These are phyloP conservation scores for Phytopythium ostracodes DNA, from an alignment of 352 stramenopile genomes.

Conservation along the genomic window DNA sequence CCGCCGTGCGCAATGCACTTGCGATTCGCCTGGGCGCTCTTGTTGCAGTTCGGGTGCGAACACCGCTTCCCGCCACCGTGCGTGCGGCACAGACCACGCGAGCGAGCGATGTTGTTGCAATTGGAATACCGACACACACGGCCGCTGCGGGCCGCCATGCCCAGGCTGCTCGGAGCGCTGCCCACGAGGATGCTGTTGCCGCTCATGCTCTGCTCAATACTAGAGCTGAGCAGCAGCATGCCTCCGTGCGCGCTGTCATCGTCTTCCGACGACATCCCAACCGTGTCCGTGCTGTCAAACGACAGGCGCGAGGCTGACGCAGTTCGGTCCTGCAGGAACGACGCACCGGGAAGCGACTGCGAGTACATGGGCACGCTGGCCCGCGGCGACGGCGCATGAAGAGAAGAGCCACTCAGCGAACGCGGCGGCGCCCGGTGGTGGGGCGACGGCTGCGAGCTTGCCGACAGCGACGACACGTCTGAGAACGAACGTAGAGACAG, in stretches of 20 bases:
- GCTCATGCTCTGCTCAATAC: conserved; percentile 42
- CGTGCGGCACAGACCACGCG: conserved; percentile 66
- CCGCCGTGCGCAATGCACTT: conserved; percentile 87
- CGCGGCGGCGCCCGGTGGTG: conserved; percentile 17
- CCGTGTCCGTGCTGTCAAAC: conserved; percentile 55
- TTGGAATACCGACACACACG: conserved; percentile 78
- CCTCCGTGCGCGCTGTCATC: conserved; percentile 38
- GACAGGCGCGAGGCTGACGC: conserved; percentile 38
- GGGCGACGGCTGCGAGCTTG: conserved; percentile 24
- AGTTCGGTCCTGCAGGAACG: conserved; percentile 50
- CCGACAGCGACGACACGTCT: conserved; percentile 46
- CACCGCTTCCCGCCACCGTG: conserved; percentile 78
- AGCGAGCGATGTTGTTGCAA: conserved; percentile 85
- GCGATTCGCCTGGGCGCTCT: conserved; percentile 84
- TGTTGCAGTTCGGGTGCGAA: conserved; percentile 81
- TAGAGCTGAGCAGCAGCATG: conserved; percentile 73
- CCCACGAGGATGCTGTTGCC: neutral
- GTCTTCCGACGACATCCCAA: conserved; percentile 66
- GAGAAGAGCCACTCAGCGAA: neutral
- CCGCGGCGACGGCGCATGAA: conserved; percentile 20
- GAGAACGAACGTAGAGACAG: conserved; percentile 59
- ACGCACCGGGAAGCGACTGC: conserved; percentile 61
- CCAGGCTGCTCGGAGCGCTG: conserved; percentile 7
- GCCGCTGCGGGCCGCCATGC: conserved; percentile 37
- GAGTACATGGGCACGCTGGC: conserved; percentile 44